Base-by-base conservation (phyloP, 2,329 filamentous ascomycete genomes). In the Verticillium albo-atrum region DNA sequence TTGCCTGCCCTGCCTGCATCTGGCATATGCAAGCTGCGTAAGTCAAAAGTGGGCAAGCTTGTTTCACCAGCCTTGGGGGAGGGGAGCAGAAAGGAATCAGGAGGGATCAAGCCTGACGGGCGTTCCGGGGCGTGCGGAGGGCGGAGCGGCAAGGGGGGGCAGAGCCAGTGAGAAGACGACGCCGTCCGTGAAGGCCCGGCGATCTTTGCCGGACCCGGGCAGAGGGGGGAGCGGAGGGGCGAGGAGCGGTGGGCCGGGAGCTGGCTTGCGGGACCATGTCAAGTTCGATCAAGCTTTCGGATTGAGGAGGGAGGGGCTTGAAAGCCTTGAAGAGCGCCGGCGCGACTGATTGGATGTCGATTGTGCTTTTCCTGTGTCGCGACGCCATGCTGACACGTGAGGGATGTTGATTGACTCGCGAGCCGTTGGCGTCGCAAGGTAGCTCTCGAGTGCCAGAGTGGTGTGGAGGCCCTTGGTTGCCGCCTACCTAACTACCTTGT, bases 21-120 rank as follows among this genome's bases (percentile, higher is more conserved):
- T 57, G 55, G 55, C 42, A 57, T 57, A 32, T 57, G 55, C 55
- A 35, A 20, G 55, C 42, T 57, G 55, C 55, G 42, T 57, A 57
- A 57, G 55, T 57, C 42, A 57, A 57, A 57, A 57, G 55, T 57
- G 55, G 55, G 55, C 28, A 27, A 32, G 27, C 55, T 14, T 57
- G 55, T 57, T 57, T 57, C 55, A 57, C 54, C 54, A 56, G 42
- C 42, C 42, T 50, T 50, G 42, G 42, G 34, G 42, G 20, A 20
- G 20, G 42, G 42, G 7, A 50, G 42, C 42, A 50, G 14, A 42
- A 56, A 4, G 25, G 34, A 14, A 14, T 26, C 23, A 14, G 14
- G 54, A 10, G 25, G 34, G 23, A 14, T 37, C 14, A 25, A 7
- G 54, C 23, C n/a, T 23, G 42, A 25, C n/a, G 42, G 42, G 42